These are phyloP conservation scores for Wickerhamomyces queroliae DNA, from an alignment of 805 yeast genomes.

Conservation along the genomic window DNA sequence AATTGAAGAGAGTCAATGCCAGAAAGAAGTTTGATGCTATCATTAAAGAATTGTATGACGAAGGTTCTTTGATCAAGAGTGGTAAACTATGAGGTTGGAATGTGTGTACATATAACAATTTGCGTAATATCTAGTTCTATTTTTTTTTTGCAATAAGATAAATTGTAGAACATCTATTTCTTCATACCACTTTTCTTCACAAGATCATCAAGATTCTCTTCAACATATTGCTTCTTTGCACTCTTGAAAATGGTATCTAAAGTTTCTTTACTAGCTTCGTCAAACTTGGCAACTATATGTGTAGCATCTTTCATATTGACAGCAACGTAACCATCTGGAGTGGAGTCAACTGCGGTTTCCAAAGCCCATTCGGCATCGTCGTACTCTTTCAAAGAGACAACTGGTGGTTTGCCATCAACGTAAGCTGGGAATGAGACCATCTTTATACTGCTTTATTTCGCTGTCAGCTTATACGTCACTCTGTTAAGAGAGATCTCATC, in stretches of 20 bases:
- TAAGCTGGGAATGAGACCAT: slow-evolving; percentile 33
- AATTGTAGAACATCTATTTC: background rate
- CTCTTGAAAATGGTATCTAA: slow-evolving; percentile 39
- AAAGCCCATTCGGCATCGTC: slow-evolving; percentile 49
- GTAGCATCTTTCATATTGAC: slow-evolving; percentile 40
- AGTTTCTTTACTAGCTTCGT: slow-evolving; percentile 29
- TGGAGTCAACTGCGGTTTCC: slow-evolving; percentile 41
- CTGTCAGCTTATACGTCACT: no score
- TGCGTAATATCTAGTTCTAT: background rate
- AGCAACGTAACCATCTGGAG: slow-evolving; percentile 30
- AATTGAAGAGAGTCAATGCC: slow-evolving; percentile 47
- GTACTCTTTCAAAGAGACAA: slow-evolving; percentile 37
- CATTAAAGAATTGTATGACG: slow-evolving; percentile 40
- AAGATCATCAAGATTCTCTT: slow-evolving; percentile 3
- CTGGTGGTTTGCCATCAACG: slow-evolving; percentile 41
- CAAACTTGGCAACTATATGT: slow-evolving; percentile 38
- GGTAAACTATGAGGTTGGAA: slow-evolving; percentile 13
- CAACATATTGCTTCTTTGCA: slow-evolving; percentile 31
- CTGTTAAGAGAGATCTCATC: no score
- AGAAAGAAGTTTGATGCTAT: slow-evolving; percentile 35
- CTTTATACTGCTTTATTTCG: background rate
- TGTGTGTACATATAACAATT: no score
- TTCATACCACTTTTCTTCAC: slow-evolving; percentile 1
- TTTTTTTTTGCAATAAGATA: background rate
- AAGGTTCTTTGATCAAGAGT: slow-evolving; percentile 35